Evolutionary conservation across 768 basidiomycete species (phyloP).

Genomic region (Tulasnella sp.): DNA sequence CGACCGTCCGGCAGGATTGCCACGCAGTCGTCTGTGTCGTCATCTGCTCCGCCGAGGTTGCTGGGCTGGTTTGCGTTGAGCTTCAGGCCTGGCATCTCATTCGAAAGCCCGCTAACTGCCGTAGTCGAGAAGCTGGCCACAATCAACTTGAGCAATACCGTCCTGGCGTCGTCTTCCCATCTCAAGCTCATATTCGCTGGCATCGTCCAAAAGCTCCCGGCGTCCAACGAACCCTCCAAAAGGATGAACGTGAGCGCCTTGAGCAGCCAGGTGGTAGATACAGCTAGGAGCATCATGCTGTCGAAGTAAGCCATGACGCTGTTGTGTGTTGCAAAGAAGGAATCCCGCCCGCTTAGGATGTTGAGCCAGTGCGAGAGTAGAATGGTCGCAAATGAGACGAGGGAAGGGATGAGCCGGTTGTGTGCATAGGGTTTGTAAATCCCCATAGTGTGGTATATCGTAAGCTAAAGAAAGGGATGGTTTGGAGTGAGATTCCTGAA

Average conservation of each 20-base stretch:
- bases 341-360: neutral
- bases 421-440: conserved; percentile 4
- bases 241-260: conserved; percentile 6
- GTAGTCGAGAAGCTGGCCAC: conserved; percentile 6
- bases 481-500: neutral
- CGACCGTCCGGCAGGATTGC: conserved; percentile 2
- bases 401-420: conserved; percentile 11
- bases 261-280: conserved; percentile 6
- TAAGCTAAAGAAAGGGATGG: neutral
- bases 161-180: conserved; percentile 15
- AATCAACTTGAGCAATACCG: conserved; percentile 10
- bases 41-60: neutral
- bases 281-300: neutral
- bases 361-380: neutral
- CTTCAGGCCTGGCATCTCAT: conserved; percentile 16
- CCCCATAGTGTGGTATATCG: conserved; percentile 23
- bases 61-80: neutral
- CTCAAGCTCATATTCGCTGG: conserved; percentile 17
- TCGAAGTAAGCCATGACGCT: neutral
- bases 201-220: neutral
- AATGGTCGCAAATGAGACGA: neutral
- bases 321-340: neutral
- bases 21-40: neutral
- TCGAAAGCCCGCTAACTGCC: conserved; percentile 8
- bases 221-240: neutral